Conservation (phyloP, 2,329 filamentous ascomycete species). For the Penicillium sp. region DNA sequence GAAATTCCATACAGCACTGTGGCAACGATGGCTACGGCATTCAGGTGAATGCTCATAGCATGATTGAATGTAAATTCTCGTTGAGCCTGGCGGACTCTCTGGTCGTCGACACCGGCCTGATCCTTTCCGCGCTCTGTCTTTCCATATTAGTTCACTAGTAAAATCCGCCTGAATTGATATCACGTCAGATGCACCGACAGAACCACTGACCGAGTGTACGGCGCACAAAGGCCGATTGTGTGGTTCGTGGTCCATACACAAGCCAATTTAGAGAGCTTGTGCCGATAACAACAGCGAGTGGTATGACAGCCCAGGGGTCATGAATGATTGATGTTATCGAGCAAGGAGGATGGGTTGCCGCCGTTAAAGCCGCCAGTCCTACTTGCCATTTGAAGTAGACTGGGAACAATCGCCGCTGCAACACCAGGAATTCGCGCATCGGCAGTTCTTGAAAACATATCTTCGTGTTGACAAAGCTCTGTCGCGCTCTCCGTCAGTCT, state of each 20-base stretch:
- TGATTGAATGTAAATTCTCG: conserved; percentile 33
- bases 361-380: conserved; percentile 30
- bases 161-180: too few species aligned
- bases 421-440: conserved; percentile 31
- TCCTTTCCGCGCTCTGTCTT: conserved; percentile 6
- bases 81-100: conserved; percentile 20
- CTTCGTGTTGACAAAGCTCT: conserved; percentile 40
- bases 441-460: conserved; percentile 33
- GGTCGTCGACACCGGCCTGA: neutral
- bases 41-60: conserved; percentile 42
- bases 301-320: conserved; percentile 18
- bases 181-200: neutral
- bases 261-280: conserved; percentile 34
- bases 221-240: conserved; percentile 30
- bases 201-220: conserved; percentile 14
- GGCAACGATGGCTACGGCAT: conserved; percentile 33
- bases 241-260: conserved; percentile 33
- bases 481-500: neutral
- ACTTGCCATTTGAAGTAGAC: conserved; percentile 37
- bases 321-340: conserved; percentile 25
- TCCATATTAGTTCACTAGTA: neutral
- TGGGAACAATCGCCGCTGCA: conserved; percentile 39
- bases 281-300: conserved; percentile 26
- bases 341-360: conserved; percentile 29
- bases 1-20: conserved; percentile 27